Base-by-base conservation (phyloP, 768 basidiomycete genomes). In the Pleurotus eryngii region DNA sequence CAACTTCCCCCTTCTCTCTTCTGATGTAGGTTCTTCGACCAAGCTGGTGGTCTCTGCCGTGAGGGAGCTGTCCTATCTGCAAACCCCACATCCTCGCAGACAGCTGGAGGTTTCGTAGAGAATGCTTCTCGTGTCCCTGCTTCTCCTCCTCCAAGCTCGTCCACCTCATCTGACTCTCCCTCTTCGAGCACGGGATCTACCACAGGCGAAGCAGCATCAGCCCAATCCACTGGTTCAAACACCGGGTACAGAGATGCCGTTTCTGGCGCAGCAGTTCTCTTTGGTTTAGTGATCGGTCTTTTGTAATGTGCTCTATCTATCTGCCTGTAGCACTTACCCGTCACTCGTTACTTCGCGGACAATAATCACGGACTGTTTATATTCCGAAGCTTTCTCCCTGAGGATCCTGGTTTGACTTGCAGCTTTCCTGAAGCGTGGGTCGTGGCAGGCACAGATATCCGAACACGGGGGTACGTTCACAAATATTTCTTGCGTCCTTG, bases 21-120 rank as follows among this genome's bases (percentile, higher is more conserved):
- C 24, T 9, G 20, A n/a, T 24, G 22, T 49, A 74, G 72, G 71
- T 71, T 75, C 65, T 76, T 73, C 56, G 75, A 76, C 56, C 64
- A 74, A 64, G 76, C 75, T 14, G 70, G 71, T 46, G 74, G 75
- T 17, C 60, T 66, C n/a, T 76, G 73, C 60, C 61, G 64, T 30
- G 61, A 71, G 60, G 76, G 74, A 11, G 74, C 68, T 3, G 70
- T 76, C 12, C 64, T 76, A n/a, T 67, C 75, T 20, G 68, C 74
- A 26, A 76, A 76, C 56, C 74, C 75, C 8, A 63, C 72, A 3
- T 24, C 40, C 6, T 59, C 62, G 9, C 72, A 75, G 60, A 71
- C 69, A 17, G 69, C 70, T 45, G 67, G 68, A 11, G 64, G 58
- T 2, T 76, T 76, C 62, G 71, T 68, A 53, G 69, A 64, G n/a